Evolutionary conservation across 1,139 yeast species (phyloP), one percentile per base, ranked within the genome.

Genomic region (Sugiyamaella grinbergsii): DNA sequence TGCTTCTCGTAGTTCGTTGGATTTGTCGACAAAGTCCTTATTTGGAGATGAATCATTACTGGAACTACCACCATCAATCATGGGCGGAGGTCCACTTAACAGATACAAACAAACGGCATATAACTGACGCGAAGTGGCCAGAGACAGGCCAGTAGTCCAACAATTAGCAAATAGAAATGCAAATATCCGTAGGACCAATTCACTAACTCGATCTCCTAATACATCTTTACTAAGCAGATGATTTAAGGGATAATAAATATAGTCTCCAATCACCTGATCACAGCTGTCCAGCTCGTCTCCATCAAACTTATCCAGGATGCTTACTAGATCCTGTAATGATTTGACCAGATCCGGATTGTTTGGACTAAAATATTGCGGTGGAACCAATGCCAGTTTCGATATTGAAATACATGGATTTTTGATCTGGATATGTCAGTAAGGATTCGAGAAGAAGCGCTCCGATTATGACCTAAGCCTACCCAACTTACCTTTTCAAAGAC

Each of bases 211-310:
- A 48, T 76, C 78, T 2, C 76, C 72, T 1, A 80, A 60, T 11
- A 44, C 45, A 18, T 70, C 65, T 42, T 66, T 62, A 54, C 77
- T 77, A 33, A 83, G 64, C 1, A 83, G 62, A 51, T 75, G 74
- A 1, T 81, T 74, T 1, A 83, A 58, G 0, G 90, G 89, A 23
- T 80, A 76, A 62, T 81, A 82, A 1, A 83, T 72, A 55, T 82
- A 82, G 57, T 83, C 87, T 0, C 84, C 86, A 18, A 82, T 62
- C 72, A 49, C 42, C 26, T 49, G 52, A 24, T 53, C 58, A 16
- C 52, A 43, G 11, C 23, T 19, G 34, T 23, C 16, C 3, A 22
- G 11, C 31, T 51, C 56, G 7, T 61, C 56, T n/a, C 48, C 29
- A 10, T 47, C 36, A n/a, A 60, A 49, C 5, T 45, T 23, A 16